phyloP scores from a whole-genome alignment of 306 rosid genomes.

The Fragaria ananassa region DNA sequence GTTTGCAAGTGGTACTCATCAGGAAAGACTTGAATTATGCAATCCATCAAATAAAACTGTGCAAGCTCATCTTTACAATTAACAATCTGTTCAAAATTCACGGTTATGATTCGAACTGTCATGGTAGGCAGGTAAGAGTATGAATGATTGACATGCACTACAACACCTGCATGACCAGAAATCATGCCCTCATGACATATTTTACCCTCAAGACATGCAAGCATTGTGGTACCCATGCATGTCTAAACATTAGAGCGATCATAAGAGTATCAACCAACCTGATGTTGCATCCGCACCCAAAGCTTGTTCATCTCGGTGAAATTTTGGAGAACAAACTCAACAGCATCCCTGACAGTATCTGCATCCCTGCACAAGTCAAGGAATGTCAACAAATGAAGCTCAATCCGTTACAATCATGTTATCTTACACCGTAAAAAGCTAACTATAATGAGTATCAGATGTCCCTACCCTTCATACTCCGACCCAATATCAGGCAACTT shows the following conservation, averaged over 20 bases:
- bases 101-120: conserved; percentile 16
- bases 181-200: conserved; percentile 59
- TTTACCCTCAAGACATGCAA: conserved; percentile 56
- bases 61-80: conserved; percentile 97
- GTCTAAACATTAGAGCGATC: conserved; percentile 37
- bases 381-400: conserved; percentile 5
- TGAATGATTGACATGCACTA: conserved; percentile 69
- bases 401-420: background rate
- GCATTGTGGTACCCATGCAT: conserved; percentile 44
- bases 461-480: conserved; percentile 59
- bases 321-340: conserved; percentile 59
- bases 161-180: conserved; percentile 71
- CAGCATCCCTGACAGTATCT: conserved; percentile 57
- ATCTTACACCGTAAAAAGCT: background rate
- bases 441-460: background rate
- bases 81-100: conserved; percentile 58
- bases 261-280: conserved; percentile 48
- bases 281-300: conserved; percentile 74
- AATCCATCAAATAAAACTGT: conserved; percentile 90
- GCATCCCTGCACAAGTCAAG: conserved; percentile 43
- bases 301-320: conserved; percentile 68
- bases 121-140: conserved; percentile 60
- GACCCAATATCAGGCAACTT: conserved; percentile 62
- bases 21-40: conserved; percentile 98
- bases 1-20: conserved; percentile 98